Base-by-base conservation (phyloP, 163 green algal species). In the Volvox carteri region DNA sequence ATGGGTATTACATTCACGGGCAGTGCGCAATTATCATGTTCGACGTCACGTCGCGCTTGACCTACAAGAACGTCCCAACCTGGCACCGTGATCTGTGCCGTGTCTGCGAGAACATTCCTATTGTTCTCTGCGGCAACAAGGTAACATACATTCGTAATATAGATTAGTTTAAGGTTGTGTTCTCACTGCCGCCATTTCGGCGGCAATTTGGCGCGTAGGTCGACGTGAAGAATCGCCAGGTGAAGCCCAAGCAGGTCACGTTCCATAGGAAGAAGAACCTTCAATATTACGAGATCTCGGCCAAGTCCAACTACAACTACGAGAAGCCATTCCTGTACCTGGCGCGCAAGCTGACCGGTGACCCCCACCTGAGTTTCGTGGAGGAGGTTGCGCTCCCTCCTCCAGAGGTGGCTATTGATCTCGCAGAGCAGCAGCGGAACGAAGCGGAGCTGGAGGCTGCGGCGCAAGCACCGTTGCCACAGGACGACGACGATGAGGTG, bases 11-110 rank as follows among this genome's bases (percentile, higher is more conserved):
- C 94, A 99, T 99, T 85, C 97, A 99, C 92, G 98, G 97, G 25
- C 97, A 99, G 94, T 99, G 98, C 92, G 98, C 98, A 21, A 99
- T 99, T 96, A 99, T 99, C 94, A 99, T 99, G 98, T 99, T 99
- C 95, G 98, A 99, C 91, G 98, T 99, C 33, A 99, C 98, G 4
- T 99, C 96, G 19, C 95, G 98, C 56, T 95, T 99, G 72, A 99
- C 98, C 42, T 99, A 99, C 95, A 99, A 99, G 96, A 99, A 99
- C 92, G 98, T 99, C 28, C 98, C 98, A 74, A 99, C 97, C 25
- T 99, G 98, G 98, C 97, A 99, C 94, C 95, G 98, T 42, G 98
- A 99, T 90, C 93, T 99, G n/a, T 99, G 97, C 96, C 97, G 98
- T 46, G 98, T 99, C 74, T 99, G 98, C 90, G 98, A 99, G 70